Evolutionary conservation across 2,329 filamentous ascomycete genomes (phyloP), one percentile per base, ranked within the genome.

Genomic region (Neofusicoccum sp.): DNA sequence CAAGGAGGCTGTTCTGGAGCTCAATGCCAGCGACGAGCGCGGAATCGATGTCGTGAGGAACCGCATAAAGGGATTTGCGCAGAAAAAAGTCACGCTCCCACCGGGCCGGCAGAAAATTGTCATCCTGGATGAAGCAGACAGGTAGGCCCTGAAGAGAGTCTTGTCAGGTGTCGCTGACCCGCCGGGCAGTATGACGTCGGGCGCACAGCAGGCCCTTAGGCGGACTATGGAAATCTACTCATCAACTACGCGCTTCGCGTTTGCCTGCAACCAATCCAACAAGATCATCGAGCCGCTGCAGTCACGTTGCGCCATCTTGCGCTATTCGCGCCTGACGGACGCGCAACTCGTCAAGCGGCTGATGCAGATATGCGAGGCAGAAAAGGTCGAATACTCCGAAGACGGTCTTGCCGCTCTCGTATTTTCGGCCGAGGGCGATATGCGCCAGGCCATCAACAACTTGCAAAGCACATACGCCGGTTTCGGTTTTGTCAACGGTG

Each of bases 201-300:
- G 95, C 58, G 95, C 95, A 2, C 95, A 99, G 74, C 95, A 98
- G 77, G 95, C 95, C 20, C 84, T 99, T 36, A 86, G 95, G 67
- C 84, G 95, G 64, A 99, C 95, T 0, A 99, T 99, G 95, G 95
- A 99, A 75, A 99, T 98, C 56, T 98, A 98, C 79, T 96, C 91
- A 43, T 89, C 92, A 64, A 99, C 95, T 1, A 99, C 95, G 2
- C 86, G 95, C 62, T 99, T 99, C 71, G 95, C 95, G 0, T 99
- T 99, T 71, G 95, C 95, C 2, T 99, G 95, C 82, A 99, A 99
- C 75, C 91, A 96, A 79, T 95, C 90, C 64, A 99, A 98, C 80
- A 99, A 98, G 79, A 98, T 99, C 73, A 99, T 99, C 75, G 95
- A 99, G 76, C 95, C 95, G n/a, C 82, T 99, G 56, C 95, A 99